These are phyloP conservation scores for Sporothrix mexicana DNA, from an alignment of 2,329 filamentous ascomycete species.

Conservation along the genomic window DNA sequence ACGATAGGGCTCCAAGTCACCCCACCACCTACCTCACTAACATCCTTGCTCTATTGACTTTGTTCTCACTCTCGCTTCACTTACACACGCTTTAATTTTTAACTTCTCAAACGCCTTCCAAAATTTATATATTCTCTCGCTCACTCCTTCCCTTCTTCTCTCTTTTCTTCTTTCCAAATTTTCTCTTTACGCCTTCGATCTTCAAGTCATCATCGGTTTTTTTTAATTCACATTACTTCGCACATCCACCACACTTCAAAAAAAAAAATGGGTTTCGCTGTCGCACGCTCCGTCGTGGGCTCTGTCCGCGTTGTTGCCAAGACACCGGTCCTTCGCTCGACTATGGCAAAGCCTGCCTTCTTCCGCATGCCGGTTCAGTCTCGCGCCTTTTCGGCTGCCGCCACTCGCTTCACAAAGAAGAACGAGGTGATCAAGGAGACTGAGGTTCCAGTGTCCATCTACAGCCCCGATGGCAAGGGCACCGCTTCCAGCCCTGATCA, in stretches of 20 bases:
- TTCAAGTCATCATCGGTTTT: not conserved
- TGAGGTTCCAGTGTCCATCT: slow-evolving; percentile 63
- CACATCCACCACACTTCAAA: not conserved
- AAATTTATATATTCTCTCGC: slow-evolving; percentile 14
- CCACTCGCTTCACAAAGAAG: slow-evolving; percentile 46
- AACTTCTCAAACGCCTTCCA: not conserved
- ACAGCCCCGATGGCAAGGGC: slow-evolving; percentile 56
- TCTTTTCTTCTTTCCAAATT: not conserved
- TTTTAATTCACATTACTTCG: slow-evolving; percentile 4
- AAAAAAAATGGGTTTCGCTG: slow-evolving; percentile 41
- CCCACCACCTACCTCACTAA: slow-evolving; percentile 25
- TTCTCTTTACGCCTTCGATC: not conserved
- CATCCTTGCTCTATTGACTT: slow-evolving; percentile 13
- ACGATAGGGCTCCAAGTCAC: slow-evolving; percentile 31
- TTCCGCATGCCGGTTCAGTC: slow-evolving; percentile 32
- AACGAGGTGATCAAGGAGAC: slow-evolving; percentile 61
- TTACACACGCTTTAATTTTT: slow-evolving; percentile 24
- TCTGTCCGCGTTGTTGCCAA: slow-evolving; percentile 43
- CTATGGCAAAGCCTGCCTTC: slow-evolving; percentile 36
- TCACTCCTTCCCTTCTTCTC: not conserved
- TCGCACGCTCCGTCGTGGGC: slow-evolving; percentile 42
- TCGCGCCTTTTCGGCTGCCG: slow-evolving; percentile 48
- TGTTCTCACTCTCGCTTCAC: slow-evolving; percentile 21
- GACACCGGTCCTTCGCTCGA: slow-evolving; percentile 40
- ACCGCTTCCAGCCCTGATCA: slow-evolving; percentile 53